Evolutionary conservation across 2,329 filamentous ascomycete species (phyloP), one percentile per base, ranked within the genome.

Genomic region (Aspergillus unguis): DNA sequence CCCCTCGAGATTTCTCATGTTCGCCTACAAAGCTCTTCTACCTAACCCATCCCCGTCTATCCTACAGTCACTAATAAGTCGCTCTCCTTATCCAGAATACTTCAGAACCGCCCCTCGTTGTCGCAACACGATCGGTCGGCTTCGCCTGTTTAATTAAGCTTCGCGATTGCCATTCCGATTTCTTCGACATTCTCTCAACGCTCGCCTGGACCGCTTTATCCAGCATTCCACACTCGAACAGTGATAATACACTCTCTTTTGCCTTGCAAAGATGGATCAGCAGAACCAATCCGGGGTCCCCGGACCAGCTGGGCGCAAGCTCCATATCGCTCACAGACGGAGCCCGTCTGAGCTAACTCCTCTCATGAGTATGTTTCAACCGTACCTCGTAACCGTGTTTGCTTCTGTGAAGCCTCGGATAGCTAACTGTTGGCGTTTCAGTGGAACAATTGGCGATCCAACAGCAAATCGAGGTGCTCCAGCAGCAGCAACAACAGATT

Each of bases 381-480:
- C 41, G n/a, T 4, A 45, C 28, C 7, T 17, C 31, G 35, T 26
- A 5, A 2, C 9, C 28, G 31, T 10, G 5, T 64, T 60, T 27
- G 61, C 56, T 60, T 80, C 81, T 61, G 79, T 35, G 23, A 8
- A 25, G 27, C 23, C 7, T 78, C 50, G 10, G 43, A n/a, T 25
- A 37, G 25, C 42, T 27, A 40, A 44, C 36, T 36, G 6, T 58
- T 6, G 23, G 11, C 36, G 9, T 44, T 42, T 33, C 65, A 95
- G 92, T 96, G 89, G 92, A 96, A 80, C 92, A 96, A 82, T 84
- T 96, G 70, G 90, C 90, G 70, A 92, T 97, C 71, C 92, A 96
- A 77, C 92, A 96, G 79, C 92, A 97, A 77, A 96, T 97, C 69
- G 92, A 97, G 76, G 83, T 95, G 70, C 82, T 97, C 68, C 92